These are phyloP conservation scores for Melastoma candidum DNA, from an alignment of 441 rosid genomes.

Conservation along the genomic window DNA sequence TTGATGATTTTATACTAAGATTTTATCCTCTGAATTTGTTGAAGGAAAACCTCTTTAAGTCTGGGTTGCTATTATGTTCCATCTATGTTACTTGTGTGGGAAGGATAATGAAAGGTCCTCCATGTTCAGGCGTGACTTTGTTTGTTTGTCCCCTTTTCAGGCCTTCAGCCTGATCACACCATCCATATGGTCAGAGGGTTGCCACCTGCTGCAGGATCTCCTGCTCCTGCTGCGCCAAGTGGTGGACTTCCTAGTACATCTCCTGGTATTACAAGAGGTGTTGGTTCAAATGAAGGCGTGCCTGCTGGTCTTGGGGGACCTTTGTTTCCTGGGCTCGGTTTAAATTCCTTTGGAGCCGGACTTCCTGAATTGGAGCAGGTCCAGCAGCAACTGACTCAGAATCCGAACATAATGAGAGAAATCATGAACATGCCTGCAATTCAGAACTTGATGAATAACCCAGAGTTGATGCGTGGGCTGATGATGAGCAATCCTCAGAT, in stretches of 20 bases:
- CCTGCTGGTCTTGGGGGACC: slow-evolving; percentile 41
- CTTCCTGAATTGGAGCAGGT: slow-evolving; percentile 67
- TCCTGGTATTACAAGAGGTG: slow-evolving; percentile 24
- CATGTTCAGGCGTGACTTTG: slow-evolving; percentile 1
- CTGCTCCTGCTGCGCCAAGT: slow-evolving; percentile 23
- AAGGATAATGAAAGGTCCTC: too few relatives aligned
- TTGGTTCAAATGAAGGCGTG: slow-evolving; percentile 30
- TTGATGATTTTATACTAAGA: too few relatives aligned
- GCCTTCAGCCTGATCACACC: slow-evolving; percentile 58
- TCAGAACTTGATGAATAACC: slow-evolving; percentile 56
- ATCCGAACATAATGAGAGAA: slow-evolving; percentile 72
- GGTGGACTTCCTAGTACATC: slow-evolving; percentile 27
- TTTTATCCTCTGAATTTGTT: too few relatives aligned
- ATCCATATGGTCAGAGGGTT: slow-evolving; percentile 60
- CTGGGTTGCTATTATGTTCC: too few relatives aligned
- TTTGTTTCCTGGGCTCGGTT: slow-evolving; percentile 24
- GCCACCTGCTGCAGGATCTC: slow-evolving; percentile 26
- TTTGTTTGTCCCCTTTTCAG: slow-evolving; percentile 16
- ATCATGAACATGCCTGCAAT: slow-evolving; percentile 69
- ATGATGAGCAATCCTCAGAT: slow-evolving; percentile 60
- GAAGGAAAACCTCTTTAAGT: too few relatives aligned
- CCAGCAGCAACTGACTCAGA: slow-evolving; percentile 68
- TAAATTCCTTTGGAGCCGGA: slow-evolving; percentile 37
- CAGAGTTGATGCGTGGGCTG: slow-evolving; percentile 49
- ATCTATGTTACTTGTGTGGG: too few relatives aligned